These are phyloP conservation scores for Chaetomiaceae sp. DNA, from an alignment of 2,329 filamentous ascomycete genomes.

Conservation along the genomic window DNA sequence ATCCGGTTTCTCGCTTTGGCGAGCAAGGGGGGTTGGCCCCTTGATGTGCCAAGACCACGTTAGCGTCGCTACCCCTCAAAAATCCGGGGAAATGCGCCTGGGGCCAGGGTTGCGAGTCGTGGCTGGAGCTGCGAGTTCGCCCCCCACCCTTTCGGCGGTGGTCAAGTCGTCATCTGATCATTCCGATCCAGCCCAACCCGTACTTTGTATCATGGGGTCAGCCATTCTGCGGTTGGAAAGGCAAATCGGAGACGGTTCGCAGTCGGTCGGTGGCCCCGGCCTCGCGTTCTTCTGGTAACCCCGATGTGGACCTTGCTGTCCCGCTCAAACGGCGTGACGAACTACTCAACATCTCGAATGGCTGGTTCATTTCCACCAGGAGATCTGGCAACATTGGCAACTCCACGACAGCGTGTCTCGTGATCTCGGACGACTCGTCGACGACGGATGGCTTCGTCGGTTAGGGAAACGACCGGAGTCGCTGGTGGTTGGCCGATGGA, in stretches of 20 bases:
- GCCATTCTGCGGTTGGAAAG: not conserved
- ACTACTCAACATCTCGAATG: not conserved
- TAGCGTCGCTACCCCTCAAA: slow-evolving; percentile 14
- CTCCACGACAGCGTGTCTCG: not conserved
- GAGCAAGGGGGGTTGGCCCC: not conserved
- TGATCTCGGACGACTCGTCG: not conserved
- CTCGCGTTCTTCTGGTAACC: not conserved
- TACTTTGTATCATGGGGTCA: not conserved
- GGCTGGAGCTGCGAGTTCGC: not conserved
- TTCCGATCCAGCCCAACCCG: not conserved
- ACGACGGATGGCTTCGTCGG: not conserved
- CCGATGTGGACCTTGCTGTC: not conserved
- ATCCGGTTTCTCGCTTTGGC: not conserved
- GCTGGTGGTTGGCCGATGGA: too few relatives aligned
- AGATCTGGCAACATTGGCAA: not conserved
- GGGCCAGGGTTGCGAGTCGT: not conserved
- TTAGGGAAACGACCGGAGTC: too few relatives aligned
- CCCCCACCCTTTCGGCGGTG: not conserved
- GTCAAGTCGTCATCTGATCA: slow-evolving; percentile 11
- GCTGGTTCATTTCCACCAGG: not conserved
- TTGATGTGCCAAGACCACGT: slow-evolving; percentile 6
- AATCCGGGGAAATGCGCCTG: slow-evolving; percentile 9
- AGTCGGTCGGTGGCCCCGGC: not conserved
- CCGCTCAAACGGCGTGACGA: not conserved
- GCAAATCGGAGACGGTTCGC: not conserved